phyloP scores from a whole-genome alignment of 352 stramenopile species.

The Phytophthora lateralis region DNA sequence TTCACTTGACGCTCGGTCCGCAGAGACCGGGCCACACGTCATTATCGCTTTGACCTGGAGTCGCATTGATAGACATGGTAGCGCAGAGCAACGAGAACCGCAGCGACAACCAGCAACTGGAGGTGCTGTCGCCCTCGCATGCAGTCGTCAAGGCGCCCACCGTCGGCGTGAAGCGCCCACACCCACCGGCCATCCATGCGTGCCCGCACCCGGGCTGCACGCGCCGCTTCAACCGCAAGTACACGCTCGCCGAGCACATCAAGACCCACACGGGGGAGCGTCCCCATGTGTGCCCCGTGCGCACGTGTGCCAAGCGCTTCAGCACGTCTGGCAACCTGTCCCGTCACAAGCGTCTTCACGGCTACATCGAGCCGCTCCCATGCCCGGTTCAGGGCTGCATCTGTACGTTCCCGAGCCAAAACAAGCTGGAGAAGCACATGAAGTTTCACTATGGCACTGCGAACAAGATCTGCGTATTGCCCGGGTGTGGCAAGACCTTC shows the following conservation, averaged over 20 bases:
- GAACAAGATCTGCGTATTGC: constrained; percentile 44
- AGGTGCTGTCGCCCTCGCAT: constrained; percentile 4
- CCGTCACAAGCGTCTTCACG: constrained; percentile 51
- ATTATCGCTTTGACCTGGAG: constrained; percentile 26
- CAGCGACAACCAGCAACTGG: constrained; percentile 6
- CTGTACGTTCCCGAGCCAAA: constrained; percentile 42
- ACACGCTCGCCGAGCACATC: constrained; percentile 74
- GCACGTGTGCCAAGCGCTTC: constrained; percentile 50
- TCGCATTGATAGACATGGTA: constrained; percentile 16
- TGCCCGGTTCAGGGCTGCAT: constrained; percentile 34
- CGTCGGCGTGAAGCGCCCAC: constrained; percentile 17
- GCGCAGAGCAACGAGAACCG: constrained; percentile 8
- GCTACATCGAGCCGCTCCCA: constrained; percentile 39
- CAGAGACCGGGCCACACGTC: constrained; percentile 13
- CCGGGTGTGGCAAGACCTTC: constrained; percentile 58
- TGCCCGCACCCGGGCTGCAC: constrained; percentile 38
- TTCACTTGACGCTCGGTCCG: constrained; percentile 5
- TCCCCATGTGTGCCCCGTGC: constrained; percentile 42
- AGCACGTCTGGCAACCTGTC: constrained; percentile 58
- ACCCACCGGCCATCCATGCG: neutral
- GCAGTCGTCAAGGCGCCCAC: constrained; percentile 1
- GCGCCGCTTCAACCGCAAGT: constrained; percentile 68
- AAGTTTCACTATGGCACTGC: constrained; percentile 44
- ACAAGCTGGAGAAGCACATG: constrained; percentile 54
- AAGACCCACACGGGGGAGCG: constrained; percentile 75